A percentile compares a stretch with the other conserved stretches of the same genome.
phyloP scores from a whole-genome alignment of 2,329 filamentous ascomycete species.

The Escovopsis sp. region DNA sequence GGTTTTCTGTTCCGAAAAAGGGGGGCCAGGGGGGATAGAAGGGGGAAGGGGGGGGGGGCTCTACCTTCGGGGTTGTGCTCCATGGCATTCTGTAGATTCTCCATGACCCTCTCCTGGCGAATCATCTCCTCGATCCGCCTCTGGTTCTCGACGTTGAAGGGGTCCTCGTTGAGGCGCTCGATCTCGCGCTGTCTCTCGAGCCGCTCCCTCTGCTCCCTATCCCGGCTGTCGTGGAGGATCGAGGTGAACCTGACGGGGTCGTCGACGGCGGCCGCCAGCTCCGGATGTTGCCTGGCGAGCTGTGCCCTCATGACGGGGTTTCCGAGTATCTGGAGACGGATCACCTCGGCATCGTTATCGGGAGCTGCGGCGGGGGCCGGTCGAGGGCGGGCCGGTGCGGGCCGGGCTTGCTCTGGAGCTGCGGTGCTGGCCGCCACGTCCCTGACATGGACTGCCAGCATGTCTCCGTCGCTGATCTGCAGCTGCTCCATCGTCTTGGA shows the following conservation, averaged over 20 bases:
- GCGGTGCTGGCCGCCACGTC: conserved; percentile 37
- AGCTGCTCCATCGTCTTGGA: conserved; percentile 69
- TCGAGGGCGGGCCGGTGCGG: conserved; percentile 12
- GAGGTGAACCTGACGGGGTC: conserved; percentile 64
- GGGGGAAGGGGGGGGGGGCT: neutral
- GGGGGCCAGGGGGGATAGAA: no score
- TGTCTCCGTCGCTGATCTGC: conserved; percentile 73
- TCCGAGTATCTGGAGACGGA: conserved; percentile 70
- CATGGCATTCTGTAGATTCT: conserved; percentile 92
- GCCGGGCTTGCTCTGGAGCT: conserved; percentile 21
- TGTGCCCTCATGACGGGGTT: conserved; percentile 60
- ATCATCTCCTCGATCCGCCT: conserved; percentile 93
- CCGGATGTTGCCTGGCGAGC: conserved; percentile 57
- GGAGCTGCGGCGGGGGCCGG: conserved; percentile 14
- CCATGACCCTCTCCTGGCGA: conserved; percentile 80
- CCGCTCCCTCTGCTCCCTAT: conserved; percentile 57
- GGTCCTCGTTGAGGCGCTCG: conserved; percentile 75
- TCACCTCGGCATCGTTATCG: conserved; percentile 58
- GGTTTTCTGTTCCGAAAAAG: no score
- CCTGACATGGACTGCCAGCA: conserved; percentile 75
- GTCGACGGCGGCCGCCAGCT: conserved; percentile 62
- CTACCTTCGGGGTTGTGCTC: conserved; percentile 93
- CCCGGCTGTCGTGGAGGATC: conserved; percentile 51
- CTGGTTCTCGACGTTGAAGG: conserved; percentile 87
- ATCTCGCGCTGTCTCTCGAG: conserved; percentile 71